A percentile compares a stretch with the other conserved stretches of the same genome.
These are phyloP conservation scores for Lecanicillium sp. DNA, from an alignment of 2,329 filamentous ascomycete species.

Conservation along the genomic window DNA sequence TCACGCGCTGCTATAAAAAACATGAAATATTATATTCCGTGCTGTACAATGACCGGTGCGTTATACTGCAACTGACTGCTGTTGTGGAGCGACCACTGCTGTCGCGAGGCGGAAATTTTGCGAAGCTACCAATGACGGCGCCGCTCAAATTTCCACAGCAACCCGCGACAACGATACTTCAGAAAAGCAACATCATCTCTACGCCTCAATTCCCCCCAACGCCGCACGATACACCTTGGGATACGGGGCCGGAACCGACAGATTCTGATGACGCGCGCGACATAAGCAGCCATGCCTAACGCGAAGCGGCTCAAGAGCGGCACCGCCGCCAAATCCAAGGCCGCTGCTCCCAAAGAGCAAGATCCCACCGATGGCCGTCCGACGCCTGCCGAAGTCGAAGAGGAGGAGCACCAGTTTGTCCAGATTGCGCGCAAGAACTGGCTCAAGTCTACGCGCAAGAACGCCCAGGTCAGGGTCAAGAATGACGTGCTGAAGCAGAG, in stretches of 20 bases:
- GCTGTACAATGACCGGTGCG: too few relatives aligned
- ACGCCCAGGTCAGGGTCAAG: constrained; percentile 63
- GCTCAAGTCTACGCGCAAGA: constrained; percentile 58
- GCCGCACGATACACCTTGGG: not conserved
- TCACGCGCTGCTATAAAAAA: too few relatives aligned
- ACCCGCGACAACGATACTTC: constrained; percentile 1
- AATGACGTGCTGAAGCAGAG: constrained; percentile 79
- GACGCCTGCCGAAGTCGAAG: constrained; percentile 60
- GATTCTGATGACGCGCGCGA: constrained; percentile 6
- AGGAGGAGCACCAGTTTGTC: constrained; percentile 65
- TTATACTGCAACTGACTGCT: too few relatives aligned
- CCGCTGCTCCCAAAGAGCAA: constrained; percentile 24
- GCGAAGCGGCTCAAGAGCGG: constrained; percentile 52
- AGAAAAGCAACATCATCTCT: not conserved
- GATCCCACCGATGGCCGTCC: constrained; percentile 28
- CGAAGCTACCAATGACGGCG: constrained; percentile 3
- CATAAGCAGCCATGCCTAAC: constrained; percentile 42
- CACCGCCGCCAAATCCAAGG: constrained; percentile 31
- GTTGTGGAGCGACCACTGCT: not conserved
- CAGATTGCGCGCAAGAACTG: constrained; percentile 78
- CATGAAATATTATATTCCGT: too few relatives aligned
- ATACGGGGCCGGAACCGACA: not conserved
- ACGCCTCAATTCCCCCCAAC: constrained; percentile 3
- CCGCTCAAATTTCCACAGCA: constrained; percentile 8
- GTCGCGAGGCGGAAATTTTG: constrained; percentile 28